A percentile compares a stretch with the other conserved stretches of the same genome.
Conservation (phyloP, 805 yeast species). For the Kodamaea leandrae region DNA sequence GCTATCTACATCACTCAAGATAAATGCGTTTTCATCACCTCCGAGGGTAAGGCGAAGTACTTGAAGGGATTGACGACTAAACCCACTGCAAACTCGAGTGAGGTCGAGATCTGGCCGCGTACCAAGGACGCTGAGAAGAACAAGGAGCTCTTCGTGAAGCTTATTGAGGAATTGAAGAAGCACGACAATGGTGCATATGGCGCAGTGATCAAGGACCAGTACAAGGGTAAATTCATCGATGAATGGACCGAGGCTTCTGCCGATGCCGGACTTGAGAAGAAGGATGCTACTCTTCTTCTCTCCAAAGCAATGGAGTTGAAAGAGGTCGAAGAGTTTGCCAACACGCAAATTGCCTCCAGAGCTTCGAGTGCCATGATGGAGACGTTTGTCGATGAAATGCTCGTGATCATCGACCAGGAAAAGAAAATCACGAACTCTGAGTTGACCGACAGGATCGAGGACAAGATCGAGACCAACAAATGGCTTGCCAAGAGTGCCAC, state of each 20-base stretch:
- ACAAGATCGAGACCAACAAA: conserved; percentile 70
- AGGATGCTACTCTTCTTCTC: conserved; percentile 44
- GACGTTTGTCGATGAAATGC: conserved; percentile 83
- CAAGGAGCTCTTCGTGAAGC: conserved; percentile 58
- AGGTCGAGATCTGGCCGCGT: conserved; percentile 63
- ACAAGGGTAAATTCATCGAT: conserved; percentile 77
- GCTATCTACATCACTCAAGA: conserved; percentile 61
- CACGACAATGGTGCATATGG: conserved; percentile 50
- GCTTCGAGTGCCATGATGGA: conserved; percentile 79
- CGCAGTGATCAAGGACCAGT: conserved; percentile 68
- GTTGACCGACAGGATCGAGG: conserved; percentile 73
- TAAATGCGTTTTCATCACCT: conserved; percentile 65
- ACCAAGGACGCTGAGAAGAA: conserved; percentile 81
- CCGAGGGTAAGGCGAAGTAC: conserved; percentile 82
- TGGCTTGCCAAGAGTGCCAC: conserved; percentile 54
- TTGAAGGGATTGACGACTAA: conserved; percentile 53
- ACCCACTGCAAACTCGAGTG: conserved; percentile 39
- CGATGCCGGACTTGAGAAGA: conserved; percentile 8
- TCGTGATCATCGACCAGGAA: conserved; percentile 83
- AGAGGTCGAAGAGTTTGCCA: conserved; percentile 72
- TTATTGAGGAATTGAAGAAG: conserved; percentile 46
- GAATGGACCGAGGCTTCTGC: conserved; percentile 60
- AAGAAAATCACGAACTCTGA: conserved; percentile 67
- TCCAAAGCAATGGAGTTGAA: conserved; percentile 61
- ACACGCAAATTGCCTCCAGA: conserved; percentile 67